phyloP scores from a whole-genome alignment of 139 green algal species.

The Ettlia oleoabundans region DNA sequence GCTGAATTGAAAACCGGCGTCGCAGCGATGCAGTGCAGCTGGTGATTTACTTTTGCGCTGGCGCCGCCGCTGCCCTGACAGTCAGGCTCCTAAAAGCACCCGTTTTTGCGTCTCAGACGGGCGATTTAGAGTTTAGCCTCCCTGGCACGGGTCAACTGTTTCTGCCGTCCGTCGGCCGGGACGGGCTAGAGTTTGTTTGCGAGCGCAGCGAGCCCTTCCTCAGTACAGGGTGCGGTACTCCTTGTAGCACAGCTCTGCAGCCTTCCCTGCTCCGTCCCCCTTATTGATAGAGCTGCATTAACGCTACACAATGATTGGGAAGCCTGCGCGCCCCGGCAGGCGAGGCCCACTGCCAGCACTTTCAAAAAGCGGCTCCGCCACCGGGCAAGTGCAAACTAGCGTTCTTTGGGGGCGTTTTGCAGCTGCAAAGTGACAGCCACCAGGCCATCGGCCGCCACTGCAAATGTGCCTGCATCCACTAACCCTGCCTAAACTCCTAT shows the following conservation, averaged over 20 bases:
- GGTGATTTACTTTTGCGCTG: no score
- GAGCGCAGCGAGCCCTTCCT: not conserved
- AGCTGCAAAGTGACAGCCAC: no score
- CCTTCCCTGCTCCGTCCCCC: not conserved
- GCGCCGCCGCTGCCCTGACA: no score
- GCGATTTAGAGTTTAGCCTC: not conserved
- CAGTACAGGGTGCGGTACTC: not conserved
- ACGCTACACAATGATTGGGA: not conserved
- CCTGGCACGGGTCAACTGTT: not conserved
- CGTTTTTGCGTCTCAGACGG: not conserved
- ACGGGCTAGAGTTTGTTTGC: not conserved
- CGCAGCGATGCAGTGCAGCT: no score
- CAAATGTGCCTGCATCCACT: not conserved
- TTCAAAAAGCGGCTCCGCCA: no score
- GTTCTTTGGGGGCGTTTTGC: no score
- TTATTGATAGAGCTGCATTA: not conserved
- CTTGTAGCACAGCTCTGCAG: not conserved
- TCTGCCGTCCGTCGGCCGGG: not conserved
- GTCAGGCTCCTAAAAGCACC: no score
- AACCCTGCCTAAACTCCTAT: not conserved
- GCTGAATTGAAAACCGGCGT: no score
- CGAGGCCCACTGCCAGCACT: not conserved
- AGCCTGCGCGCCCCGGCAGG: not conserved
- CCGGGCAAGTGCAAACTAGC: no score
- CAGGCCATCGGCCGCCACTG: not conserved